Evolutionary conservation across 2,329 filamentous ascomycete genomes (phyloP).

Genomic region (Colletotrichum kahawae): DNA sequence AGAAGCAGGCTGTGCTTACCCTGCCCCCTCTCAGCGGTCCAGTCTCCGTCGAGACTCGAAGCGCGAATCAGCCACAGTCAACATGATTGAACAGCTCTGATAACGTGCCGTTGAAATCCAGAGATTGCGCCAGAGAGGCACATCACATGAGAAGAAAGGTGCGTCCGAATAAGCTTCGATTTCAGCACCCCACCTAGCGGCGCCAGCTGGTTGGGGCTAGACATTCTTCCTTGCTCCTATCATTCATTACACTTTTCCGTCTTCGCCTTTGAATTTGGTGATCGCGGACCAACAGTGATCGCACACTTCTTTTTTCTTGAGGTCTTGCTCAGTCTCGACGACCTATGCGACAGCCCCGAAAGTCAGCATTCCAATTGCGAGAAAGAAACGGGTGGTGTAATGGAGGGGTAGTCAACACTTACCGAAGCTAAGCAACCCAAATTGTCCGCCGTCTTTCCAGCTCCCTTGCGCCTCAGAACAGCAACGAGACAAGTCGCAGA

Average conservation of each 20-base stretch:
- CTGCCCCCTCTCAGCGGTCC: background rate
- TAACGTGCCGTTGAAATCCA: too few relatives aligned
- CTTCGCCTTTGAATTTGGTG: too few relatives aligned
- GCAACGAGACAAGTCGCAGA: too few relatives aligned
- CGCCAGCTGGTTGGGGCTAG: too few relatives aligned
- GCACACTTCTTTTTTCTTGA: background rate
- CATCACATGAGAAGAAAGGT: too few relatives aligned
- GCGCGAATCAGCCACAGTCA: background rate
- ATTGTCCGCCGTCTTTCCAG: too few relatives aligned
- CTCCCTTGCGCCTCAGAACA: too few relatives aligned
- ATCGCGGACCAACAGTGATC: background rate
- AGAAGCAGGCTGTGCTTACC: background rate
- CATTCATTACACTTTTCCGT: too few relatives aligned
- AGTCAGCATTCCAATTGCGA: background rate
- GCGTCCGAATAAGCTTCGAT: too few relatives aligned
- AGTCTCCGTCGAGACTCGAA: background rate
- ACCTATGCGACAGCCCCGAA: background rate
- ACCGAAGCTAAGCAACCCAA: background rate
- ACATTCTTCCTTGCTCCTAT: too few relatives aligned
- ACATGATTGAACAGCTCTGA: background rate
- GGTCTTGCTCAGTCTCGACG: background rate
- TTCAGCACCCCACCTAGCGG: too few relatives aligned
- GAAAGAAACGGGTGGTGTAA: background rate
- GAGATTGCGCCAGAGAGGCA: too few relatives aligned
- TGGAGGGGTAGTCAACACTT: background rate